Evolutionary conservation across 305 asterid genomes (phyloP).

Genomic region (Fraxinus latifolia): DNA sequence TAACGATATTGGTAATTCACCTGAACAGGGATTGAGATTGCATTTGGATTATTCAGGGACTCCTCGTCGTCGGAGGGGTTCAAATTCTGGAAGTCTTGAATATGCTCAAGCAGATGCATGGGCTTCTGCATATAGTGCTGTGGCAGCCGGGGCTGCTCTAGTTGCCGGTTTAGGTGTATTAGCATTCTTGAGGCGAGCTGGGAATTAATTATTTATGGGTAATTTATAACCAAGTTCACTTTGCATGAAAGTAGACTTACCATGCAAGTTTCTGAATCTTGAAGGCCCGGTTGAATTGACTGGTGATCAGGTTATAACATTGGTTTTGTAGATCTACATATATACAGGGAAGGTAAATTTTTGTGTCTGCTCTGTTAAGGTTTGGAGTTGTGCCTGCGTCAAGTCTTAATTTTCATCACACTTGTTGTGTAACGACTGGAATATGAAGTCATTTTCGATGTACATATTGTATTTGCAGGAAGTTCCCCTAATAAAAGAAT

Average conservation of each 20-base stretch:
- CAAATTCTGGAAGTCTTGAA: conserved; percentile 37
- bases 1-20: not conserved
- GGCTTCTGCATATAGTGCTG: conserved; percentile 65
- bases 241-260: not conserved
- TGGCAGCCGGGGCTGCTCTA: conserved; percentile 82
- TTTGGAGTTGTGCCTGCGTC: not conserved
- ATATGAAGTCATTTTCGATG: not conserved
- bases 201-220: conserved; percentile 26
- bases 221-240: not conserved
- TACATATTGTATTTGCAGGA: not conserved
- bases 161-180: conserved; percentile 64
- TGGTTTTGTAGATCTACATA: not conserved
- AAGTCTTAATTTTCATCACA: not conserved
- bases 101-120: conserved; percentile 65
- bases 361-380: not conserved
- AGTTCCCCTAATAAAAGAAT: not conserved
- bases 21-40: conserved; percentile 65
- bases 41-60: conserved; percentile 62
- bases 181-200: conserved; percentile 59
- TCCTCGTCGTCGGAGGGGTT: conserved; percentile 42
- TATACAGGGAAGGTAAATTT: not conserved
- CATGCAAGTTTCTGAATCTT: not conserved
- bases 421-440: not conserved
- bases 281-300: not conserved
- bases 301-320: not conserved